Base-by-base conservation (phyloP, 805 yeast genomes). In the Spathaspora boniae region DNA sequence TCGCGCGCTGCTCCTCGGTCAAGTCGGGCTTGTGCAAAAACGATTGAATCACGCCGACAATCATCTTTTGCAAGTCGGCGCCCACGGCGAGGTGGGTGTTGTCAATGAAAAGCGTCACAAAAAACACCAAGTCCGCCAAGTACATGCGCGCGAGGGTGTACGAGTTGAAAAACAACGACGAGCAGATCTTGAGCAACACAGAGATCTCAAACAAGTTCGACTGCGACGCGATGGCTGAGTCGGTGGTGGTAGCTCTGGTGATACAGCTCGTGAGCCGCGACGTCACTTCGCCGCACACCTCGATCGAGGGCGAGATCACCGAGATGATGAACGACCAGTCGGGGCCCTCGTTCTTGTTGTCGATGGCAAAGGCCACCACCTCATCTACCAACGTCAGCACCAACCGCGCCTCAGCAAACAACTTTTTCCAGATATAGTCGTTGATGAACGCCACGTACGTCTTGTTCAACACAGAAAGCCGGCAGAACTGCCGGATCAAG, bases 251-350 rank as follows among this genome's bases (percentile, higher is more conserved):
- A 17, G 80, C 70, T 7, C 72, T 66, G 23, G 68, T 67, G 1
- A 85, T 70, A 27, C 80, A 68, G 7, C 65, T 65, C 41, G 80
- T 68, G 26, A 87, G 54, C 42, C 83, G 66, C 21, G 68, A 55
- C 25, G 86, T 65, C 2, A 86, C 72, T 33, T 75, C 70, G 6
- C 86, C 81, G 48, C 87, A 80, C 2, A 85, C 67, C 43, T 80
- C 86, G n/a, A 80, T 65, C 1, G 91, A 79, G 3, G 95, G 88
- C 1, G 82, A 72, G 44, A 86, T 62, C n/a, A 82, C 68, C 1
- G 82, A 70, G 2, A 82, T 70, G 5, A 80, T 71, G 31, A 72
- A 74, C 14, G 71, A 69, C 86, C 86, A 84, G 31, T 72, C 79
- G 25, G 76, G 72, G 4, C 81, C 83, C 45, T 82, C 86, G n/a